These are phyloP conservation scores for Colletotrichum sp. DNA, from an alignment of 2,329 filamentous ascomycete genomes.

Conservation along the genomic window DNA sequence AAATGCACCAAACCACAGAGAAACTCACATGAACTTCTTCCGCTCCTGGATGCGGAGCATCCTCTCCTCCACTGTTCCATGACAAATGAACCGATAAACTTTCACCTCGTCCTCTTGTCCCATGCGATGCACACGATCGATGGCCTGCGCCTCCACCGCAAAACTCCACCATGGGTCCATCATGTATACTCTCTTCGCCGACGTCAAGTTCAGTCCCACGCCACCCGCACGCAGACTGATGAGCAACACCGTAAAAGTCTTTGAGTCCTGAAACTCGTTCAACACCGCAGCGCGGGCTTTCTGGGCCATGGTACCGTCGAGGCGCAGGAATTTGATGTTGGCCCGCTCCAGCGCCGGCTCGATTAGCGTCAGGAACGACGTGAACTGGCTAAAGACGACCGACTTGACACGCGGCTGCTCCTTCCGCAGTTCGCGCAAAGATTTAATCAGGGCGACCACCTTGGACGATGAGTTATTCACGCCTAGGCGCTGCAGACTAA, in stretches of 20 bases:
- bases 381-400: constrained; percentile 97
- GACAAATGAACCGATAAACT: constrained; percentile 87
- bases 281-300: constrained; percentile 83
- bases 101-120: constrained; percentile 87
- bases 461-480: constrained; percentile 82
- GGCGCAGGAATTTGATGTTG: constrained; percentile 80
- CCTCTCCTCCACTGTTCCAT: constrained; percentile 90
- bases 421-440: constrained; percentile 73
- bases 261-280: constrained; percentile 67
- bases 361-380: constrained; percentile 91
- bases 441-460: constrained; percentile 77
- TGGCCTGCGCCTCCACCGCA: constrained; percentile 94
- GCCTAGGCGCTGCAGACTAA: constrained; percentile 65
- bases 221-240: constrained; percentile 89
- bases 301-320: constrained; percentile 91
- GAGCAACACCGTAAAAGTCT: constrained; percentile 75
- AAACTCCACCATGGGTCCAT: constrained; percentile 99
- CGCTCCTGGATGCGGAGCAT: constrained; percentile 94
- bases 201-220: constrained; percentile 91
- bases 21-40: constrained; percentile 91
- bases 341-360: constrained; percentile 76
- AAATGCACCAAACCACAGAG: background rate
- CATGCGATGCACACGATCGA: constrained; percentile 97
- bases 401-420: constrained; percentile 77
- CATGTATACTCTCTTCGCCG: constrained; percentile 91